Base-by-base conservation (phyloP, 805 yeast genomes). In the Cyberlindnera maclurae region DNA sequence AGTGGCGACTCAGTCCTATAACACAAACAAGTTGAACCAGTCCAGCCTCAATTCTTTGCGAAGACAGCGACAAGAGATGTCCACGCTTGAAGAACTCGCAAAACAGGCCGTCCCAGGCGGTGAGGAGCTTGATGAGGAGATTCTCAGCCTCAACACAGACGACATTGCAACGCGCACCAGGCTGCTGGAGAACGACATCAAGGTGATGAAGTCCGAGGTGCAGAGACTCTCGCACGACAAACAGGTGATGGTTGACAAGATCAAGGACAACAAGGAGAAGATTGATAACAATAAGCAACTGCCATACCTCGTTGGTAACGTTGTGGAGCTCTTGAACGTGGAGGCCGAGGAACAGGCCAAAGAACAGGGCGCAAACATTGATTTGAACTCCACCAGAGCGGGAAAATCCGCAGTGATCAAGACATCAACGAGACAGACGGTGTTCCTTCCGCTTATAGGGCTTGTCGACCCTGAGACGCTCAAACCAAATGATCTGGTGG, bases 381-480 rank as follows among this genome's bases (percentile, higher is more conserved):
- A 93, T 62, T 67, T 86, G 51, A 96, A 93, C 57, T 84, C 96
- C 34, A 75, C 94, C 11, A 79, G 96, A 46, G 76, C 77, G 32
- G 97, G 98, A 6, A 88, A 90, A 64, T 87, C 95, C n/a, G 99
- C 99, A 1, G 98, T 93, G 28, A 85, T 93, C 46, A 93, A 93
- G 64, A 93, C 99, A 0, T 86, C 96, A 1, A 93, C 98, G 9
- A 79, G 99, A 57, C 99, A 93, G 59, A 93, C 99, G 3, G 95
- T 93, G 26, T 93, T 93, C 54, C 68, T 93, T 58, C 99, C 99
- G 27, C 75, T 93, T 64, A 84, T 93, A 42, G 99, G 99, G 15
- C 68, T 93, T 38, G 99, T 93, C 15, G 97, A 89, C 52, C 89
- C 96, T 1, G 80, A 77, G 33, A 75, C 72, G n/a, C 72, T 93